Conservation (phyloP, 1,139 yeast species). For the Hyphopichia wangnamkhiaoensis region DNA sequence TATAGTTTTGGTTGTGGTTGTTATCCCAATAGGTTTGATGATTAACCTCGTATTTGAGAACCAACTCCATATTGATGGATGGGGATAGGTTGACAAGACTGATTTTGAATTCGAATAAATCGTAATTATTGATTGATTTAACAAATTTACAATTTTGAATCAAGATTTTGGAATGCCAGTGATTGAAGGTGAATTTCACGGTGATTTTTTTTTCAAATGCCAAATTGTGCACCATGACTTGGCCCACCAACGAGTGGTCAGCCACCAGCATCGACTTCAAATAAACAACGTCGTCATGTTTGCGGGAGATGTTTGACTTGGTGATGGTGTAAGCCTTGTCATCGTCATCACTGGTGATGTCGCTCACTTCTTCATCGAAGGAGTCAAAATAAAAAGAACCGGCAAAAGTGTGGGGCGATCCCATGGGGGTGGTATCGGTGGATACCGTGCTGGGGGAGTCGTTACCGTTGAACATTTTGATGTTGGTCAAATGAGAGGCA, state of each 20-base stretch:
- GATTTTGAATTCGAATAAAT: slow-evolving; percentile 41
- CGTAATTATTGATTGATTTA: slow-evolving; percentile 30
- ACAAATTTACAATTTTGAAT: slow-evolving; percentile 29
- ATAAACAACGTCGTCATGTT: background rate
- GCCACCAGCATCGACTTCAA: background rate
- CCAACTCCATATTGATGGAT: slow-evolving; percentile 23
- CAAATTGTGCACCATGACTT: slow-evolving; percentile 37
- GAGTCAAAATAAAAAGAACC: slow-evolving; percentile 12
- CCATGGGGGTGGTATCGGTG: slow-evolving; percentile 34
- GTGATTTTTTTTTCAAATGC: slow-evolving; percentile 39
- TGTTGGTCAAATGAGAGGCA: slow-evolving; percentile 37
- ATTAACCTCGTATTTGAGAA: slow-evolving; percentile 26
- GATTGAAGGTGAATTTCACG: slow-evolving; percentile 38
- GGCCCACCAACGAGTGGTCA: slow-evolving; percentile 17
- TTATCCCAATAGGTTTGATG: slow-evolving; percentile 36
- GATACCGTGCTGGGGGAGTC: slow-evolving; percentile 44
- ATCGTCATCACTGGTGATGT: slow-evolving; percentile 14
- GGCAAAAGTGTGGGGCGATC: slow-evolving; percentile 28
- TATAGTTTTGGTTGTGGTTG: slow-evolving; percentile 31
- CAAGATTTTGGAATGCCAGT: slow-evolving; percentile 36
- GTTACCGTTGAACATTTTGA: slow-evolving; percentile 44
- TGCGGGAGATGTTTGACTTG: background rate
- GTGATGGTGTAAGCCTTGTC: slow-evolving; percentile 11
- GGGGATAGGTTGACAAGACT: slow-evolving; percentile 28
- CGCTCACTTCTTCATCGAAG: slow-evolving; percentile 10